Evolutionary conservation across 345 rosid species (phyloP).

Genomic region (Eucalyptus virginea): DNA sequence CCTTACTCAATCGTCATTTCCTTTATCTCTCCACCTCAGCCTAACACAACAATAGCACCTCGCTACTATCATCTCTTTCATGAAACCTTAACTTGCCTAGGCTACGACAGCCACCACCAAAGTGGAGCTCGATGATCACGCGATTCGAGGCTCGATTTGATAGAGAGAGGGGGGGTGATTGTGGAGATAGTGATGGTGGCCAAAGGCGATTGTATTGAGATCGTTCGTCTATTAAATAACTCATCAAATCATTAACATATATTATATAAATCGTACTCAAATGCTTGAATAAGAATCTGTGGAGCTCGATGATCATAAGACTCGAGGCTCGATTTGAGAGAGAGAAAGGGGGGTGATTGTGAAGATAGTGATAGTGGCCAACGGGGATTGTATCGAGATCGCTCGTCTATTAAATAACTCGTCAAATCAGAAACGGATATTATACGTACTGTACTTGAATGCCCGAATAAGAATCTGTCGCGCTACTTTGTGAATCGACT

Average conservation of each 20-base stretch:
- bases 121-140: neutral
- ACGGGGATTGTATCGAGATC: neutral
- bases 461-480: neutral
- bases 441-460: neutral
- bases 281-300: neutral
- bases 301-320: neutral
- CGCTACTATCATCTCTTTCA: neutral
- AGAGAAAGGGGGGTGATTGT: neutral
- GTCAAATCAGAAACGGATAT: neutral
- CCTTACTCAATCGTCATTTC: neutral
- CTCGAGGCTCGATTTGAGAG: no score
- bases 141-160: neutral
- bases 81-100: neutral
- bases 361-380: neutral
- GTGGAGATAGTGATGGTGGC: neutral
- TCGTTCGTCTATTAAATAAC: neutral
- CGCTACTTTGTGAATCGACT: neutral
- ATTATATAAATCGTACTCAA: neutral
- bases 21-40: neutral
- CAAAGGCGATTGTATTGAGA: neutral
- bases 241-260: neutral
- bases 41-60: neutral
- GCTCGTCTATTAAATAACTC: accelerated
- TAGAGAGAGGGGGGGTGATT: neutral
- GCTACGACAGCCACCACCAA: neutral